Evolutionary conservation across 2,329 filamentous ascomycete species (phyloP).

Genomic region (Claviceps cyperi): DNA sequence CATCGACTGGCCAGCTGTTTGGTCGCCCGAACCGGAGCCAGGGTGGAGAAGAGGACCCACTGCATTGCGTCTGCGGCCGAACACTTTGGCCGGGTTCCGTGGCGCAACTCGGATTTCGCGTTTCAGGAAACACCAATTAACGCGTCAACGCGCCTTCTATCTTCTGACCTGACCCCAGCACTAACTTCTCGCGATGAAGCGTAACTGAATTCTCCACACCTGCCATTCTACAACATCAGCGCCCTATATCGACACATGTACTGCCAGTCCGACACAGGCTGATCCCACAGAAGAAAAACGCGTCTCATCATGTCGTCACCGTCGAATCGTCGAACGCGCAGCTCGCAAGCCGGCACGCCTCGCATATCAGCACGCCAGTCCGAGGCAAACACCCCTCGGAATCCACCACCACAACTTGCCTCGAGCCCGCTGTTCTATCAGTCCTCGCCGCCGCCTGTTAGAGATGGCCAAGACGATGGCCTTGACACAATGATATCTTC

Average conservation of each 20-base stretch:
- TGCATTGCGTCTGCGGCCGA: background rate
- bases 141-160: slow-evolving; percentile 2
- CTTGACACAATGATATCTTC: slow-evolving; percentile 31
- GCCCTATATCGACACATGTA: background rate
- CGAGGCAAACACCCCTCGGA: slow-evolving; percentile 27
- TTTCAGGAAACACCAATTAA: background rate
- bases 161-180: background rate
- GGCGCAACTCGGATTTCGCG: background rate
- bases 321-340: slow-evolving; percentile 32
- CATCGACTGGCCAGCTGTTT: slow-evolving; percentile 2
- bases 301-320: slow-evolving; percentile 27
- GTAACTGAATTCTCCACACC: background rate
- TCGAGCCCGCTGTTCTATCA: slow-evolving; percentile 76
- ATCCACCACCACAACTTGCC: slow-evolving; percentile 37
- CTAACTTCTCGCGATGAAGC: no score
- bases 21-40: background rate
- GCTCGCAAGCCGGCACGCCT: slow-evolving; percentile 35
- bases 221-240: background rate
- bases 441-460: slow-evolving; percentile 25
- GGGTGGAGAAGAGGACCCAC: background rate
- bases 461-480: slow-evolving; percentile 13
- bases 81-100: slow-evolving; percentile 2
- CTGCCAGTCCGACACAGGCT: background rate
- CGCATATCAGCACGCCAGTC: slow-evolving; percentile 27
- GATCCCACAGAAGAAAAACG: background rate